A percentile compares a stretch with the other conserved stretches of the same genome.
These are phyloP conservation scores for Tagetes patula DNA, from an alignment of 129 eudicot species.

Conservation along the genomic window DNA sequence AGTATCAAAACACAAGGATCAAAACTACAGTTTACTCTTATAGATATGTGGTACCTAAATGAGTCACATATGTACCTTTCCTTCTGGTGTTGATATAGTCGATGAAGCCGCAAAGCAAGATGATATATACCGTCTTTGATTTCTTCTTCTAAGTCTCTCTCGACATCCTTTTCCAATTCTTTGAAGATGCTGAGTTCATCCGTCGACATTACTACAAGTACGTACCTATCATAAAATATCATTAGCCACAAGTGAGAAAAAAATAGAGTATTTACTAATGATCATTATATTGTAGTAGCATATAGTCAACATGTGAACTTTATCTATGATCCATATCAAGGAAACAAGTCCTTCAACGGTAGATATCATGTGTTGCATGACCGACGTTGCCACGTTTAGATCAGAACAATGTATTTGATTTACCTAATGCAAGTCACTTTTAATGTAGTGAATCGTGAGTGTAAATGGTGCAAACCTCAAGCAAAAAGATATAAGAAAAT, in stretches of 20 bases:
- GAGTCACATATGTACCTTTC: constrained; percentile 30
- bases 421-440: constrained; percentile 1
- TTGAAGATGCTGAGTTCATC: constrained; percentile 57
- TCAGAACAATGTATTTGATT: too few species aligned
- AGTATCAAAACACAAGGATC: too few species aligned
- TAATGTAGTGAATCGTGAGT: not conserved
- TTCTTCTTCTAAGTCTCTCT: constrained; percentile 66
- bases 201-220: constrained; percentile 30
- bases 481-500: not conserved
- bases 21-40: too few species aligned
- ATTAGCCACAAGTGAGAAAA: not conserved
- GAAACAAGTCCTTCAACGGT: not conserved
- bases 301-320: not conserved
- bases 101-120: constrained; percentile 63
- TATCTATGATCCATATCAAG: not conserved
- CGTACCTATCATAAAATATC: constrained; percentile 8
- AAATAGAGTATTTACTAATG: not conserved
- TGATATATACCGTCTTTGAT: constrained; percentile 72
- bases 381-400: too few species aligned
- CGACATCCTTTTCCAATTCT: constrained; percentile 68
- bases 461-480: not conserved
- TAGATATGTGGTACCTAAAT: not conserved
- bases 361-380: not conserved
- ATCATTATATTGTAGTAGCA: not conserved
- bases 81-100: constrained; percentile 62